Base-by-base conservation (phyloP, 2,329 filamentous ascomycete genomes). In the Tolypocladium pustulatum region DNA sequence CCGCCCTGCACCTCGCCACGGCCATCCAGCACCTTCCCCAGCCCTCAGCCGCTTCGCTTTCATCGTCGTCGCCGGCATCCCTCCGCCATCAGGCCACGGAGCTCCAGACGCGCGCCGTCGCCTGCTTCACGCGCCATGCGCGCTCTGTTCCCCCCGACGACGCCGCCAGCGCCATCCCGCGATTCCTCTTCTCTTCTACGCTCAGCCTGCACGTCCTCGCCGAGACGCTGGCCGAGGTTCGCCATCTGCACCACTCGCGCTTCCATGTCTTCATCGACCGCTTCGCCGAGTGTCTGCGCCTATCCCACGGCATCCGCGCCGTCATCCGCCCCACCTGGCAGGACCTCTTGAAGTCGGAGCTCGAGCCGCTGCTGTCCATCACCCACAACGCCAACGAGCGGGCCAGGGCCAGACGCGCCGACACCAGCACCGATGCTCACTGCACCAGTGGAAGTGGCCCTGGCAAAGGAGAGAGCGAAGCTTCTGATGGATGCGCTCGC, bases 171-270 rank as follows among this genome's bases (percentile, higher is more conserved):
- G 72, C 69, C 43, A 65, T 77, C 25, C 71, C 75, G 1, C 69
- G 75, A 17, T 76, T 78, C 58, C 65, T 79, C n/a, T 80, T 79
- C 64, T 73, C 76, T 6, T 67, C 70, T 22, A 59, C 74, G 6
- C 64, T 79, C 1, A 75, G 77, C 46, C 69, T 80, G 8, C 78
- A 81, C 57, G 72, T 76, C 43, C 71, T 83, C 4, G 78, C 74
- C 62, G 78, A 83, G 57, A 75, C 75, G 2, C 68, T 81, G 2
- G 63, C 65, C 2, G 65, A 69, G 69, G 55, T 57, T n/a, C 54
- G 41, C 8, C 54, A 22, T 58, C 60, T 32, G 30, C 56, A 58
- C 49, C 54, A 30, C 56, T 58, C 62, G 32, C 61, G 71, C 49
- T 76, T 80, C 41, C 68, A 73, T 38, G 60, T 63, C 41, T 75